These are phyloP conservation scores for Candida ficus DNA, from an alignment of 805 yeast species.

Conservation along the genomic window DNA sequence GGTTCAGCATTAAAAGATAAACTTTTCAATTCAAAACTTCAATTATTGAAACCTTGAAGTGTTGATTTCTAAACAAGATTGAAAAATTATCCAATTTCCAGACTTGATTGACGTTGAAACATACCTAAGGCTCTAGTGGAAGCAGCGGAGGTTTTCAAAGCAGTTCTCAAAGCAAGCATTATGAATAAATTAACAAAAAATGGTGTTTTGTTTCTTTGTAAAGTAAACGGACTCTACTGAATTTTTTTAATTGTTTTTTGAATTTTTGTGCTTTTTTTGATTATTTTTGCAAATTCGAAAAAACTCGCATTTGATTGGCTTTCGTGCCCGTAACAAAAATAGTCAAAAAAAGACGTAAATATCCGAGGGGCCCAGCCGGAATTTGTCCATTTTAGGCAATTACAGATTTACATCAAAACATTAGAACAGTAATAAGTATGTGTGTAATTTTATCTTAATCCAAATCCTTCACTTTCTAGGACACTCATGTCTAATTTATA, in stretches of 20 bases:
- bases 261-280: background rate
- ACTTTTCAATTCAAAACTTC: no score
- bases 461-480: slow-evolving; percentile 82
- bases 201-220: background rate
- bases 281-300: slow-evolving; percentile 17
- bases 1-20: no score
- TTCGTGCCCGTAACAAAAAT: slow-evolving; percentile 10
- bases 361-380: no score
- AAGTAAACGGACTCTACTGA: background rate
- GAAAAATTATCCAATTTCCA: background rate
- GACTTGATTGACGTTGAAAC: slow-evolving; percentile 3
- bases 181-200: slow-evolving; percentile 3
- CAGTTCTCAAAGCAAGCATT: slow-evolving; percentile 27
- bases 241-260: slow-evolving; percentile 2
- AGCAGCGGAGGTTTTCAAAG: slow-evolving; percentile 22
- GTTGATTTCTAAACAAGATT: no score
- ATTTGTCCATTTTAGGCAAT: background rate
- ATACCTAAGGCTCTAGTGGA: slow-evolving; percentile 24
- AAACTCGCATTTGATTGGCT: slow-evolving; percentile 25
- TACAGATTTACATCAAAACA: no score
- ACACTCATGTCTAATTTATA: slow-evolving; percentile 65
- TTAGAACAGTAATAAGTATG: no score
- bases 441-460: slow-evolving; percentile 44
- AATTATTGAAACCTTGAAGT: no score
- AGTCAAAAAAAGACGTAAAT: background rate